Conservation (phyloP, 805 yeast genomes). For the Saccharomycopsis javanensis region DNA sequence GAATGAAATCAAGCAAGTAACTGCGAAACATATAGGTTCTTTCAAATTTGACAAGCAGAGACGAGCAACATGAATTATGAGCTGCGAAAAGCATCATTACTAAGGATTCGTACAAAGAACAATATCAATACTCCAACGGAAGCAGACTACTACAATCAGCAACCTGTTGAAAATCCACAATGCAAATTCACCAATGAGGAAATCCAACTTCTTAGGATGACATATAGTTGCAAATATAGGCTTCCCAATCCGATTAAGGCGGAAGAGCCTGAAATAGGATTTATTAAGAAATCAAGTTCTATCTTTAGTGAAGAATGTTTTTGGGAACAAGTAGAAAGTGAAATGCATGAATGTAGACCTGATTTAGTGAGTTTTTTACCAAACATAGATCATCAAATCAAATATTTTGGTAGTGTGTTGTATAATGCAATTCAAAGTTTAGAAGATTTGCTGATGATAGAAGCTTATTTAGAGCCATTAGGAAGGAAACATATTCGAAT, state of each 20-base stretch:
- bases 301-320: constrained; percentile 37
- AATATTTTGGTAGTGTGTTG: constrained; percentile 50
- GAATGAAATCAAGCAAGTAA: too few species aligned
- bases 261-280: neutral
- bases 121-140: neutral
- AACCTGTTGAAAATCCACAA: neutral
- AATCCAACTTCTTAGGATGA: neutral
- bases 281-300: neutral
- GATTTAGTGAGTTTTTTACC: constrained; percentile 42
- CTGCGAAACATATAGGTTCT: too few species aligned
- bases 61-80: neutral
- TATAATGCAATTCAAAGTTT: constrained; percentile 42
- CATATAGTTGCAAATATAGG: neutral
- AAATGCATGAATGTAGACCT: constrained; percentile 37
- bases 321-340: constrained; percentile 46
- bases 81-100: neutral
- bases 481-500: constrained; percentile 49
- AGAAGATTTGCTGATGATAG: constrained; percentile 39
- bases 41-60: too few species aligned
- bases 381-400: constrained; percentile 48
- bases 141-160: neutral
- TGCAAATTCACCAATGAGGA: neutral
- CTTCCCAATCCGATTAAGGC: neutral
- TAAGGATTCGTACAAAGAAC: neutral
- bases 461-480: constrained; percentile 39